These are phyloP conservation scores for Phytopythium aichiense DNA, from an alignment of 352 stramenopile species.

Conservation along the genomic window DNA sequence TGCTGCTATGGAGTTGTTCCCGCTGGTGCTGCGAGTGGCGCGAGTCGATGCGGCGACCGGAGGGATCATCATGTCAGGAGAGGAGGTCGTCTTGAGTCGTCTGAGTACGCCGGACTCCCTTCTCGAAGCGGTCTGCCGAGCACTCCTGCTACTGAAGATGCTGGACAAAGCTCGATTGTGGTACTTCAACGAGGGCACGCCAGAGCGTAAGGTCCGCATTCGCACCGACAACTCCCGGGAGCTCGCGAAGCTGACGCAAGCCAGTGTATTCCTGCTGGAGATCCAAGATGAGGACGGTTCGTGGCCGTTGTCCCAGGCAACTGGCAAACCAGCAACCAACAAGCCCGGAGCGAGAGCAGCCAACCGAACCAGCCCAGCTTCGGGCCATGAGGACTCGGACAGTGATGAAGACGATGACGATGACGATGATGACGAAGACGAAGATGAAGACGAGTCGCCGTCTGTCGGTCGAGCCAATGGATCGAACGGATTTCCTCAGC, in stretches of 20 bases:
- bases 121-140: slow-evolving; percentile 70
- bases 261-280: slow-evolving; percentile 79
- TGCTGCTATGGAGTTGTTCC: slow-evolving; percentile 73
- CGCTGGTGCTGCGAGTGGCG: slow-evolving; percentile 71
- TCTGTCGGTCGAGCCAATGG: slow-evolving; percentile 1
- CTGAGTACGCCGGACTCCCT: slow-evolving; percentile 58
- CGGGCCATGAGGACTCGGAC: neutral
- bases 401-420: slow-evolving; percentile 17
- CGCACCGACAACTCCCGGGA: slow-evolving; percentile 38
- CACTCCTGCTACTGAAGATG: slow-evolving; percentile 63
- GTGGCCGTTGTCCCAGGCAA: slow-evolving; percentile 76
- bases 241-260: slow-evolving; percentile 59
- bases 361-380: neutral
- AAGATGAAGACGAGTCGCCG: slow-evolving; percentile 5
- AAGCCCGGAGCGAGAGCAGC: neutral
- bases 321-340: slow-evolving; percentile 11
- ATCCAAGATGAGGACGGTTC: slow-evolving; percentile 82
- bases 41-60: slow-evolving; percentile 65
- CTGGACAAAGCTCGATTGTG: slow-evolving; percentile 73
- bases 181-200: slow-evolving; percentile 75
- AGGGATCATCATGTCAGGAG: slow-evolving; percentile 69
- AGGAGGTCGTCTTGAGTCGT: slow-evolving; percentile 69
- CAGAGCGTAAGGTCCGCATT: slow-evolving; percentile 65
- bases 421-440: slow-evolving; percentile 20
- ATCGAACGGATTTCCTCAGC: slow-evolving; percentile 8